Evolutionary conservation across 768 basidiomycete genomes (phyloP).

Genomic region (Lenzites betulinus): DNA sequence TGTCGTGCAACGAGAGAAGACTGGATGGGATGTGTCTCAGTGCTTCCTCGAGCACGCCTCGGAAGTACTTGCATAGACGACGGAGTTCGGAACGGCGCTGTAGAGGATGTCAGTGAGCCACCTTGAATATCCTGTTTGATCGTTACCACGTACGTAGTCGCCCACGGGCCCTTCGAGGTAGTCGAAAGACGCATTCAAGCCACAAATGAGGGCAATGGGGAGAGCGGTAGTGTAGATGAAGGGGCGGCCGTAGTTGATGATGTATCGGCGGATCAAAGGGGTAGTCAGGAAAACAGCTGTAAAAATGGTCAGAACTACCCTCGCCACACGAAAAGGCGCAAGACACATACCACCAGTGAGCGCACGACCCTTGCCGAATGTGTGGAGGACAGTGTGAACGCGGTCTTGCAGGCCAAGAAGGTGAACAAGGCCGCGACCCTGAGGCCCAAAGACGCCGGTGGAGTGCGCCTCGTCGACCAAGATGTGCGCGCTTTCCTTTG

Average conservation of each 20-base stretch:
- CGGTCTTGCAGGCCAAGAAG: constrained; percentile 45
- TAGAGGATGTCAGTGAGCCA: neutral
- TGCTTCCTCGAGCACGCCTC: neutral
- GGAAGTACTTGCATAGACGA: constrained; percentile 10
- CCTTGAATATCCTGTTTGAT: no score
- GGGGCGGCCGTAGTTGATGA: constrained; percentile 15
- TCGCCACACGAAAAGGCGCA: neutral
- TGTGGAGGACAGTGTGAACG: constrained; percentile 50
- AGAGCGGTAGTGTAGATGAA: constrained; percentile 20
- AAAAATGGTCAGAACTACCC: no score
- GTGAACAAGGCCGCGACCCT: constrained; percentile 48
- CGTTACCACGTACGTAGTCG: constrained; percentile 8
- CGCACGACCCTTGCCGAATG: constrained; percentile 49
- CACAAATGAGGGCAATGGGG: constrained; percentile 13
- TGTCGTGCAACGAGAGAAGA: constrained; percentile 13
- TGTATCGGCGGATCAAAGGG: constrained; percentile 8
- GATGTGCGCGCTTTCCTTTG: constrained; percentile 42
- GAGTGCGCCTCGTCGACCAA: constrained; percentile 62
- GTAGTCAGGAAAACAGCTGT: constrained; percentile 21
- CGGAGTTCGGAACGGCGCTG: constrained; percentile 9
- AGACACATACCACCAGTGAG: constrained; percentile 17
- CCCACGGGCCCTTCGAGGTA: constrained; percentile 15
- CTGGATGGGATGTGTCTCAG: constrained; percentile 6
- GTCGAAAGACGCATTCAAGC: constrained; percentile 12
- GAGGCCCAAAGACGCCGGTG: constrained; percentile 51